Base-by-base conservation (phyloP, 306 rosid genomes). In the Prunus armeniaca region DNA sequence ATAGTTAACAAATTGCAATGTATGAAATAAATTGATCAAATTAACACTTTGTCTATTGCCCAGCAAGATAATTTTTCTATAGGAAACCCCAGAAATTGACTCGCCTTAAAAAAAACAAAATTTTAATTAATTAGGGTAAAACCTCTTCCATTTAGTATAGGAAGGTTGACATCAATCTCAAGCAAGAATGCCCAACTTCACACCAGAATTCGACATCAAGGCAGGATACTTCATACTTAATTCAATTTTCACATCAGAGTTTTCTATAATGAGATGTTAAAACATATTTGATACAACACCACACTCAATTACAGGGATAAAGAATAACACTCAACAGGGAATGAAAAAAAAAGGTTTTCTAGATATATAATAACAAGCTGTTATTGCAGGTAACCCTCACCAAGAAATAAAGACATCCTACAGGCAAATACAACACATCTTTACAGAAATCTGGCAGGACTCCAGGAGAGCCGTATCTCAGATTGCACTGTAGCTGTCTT, bases 401-500 rank as follows among this genome's bases (percentile, higher is more conserved):
- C 61, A 56, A 57, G 66, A 58, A 18, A 43, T 15, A 38, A 14
- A 72, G 22, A 38, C 27, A 45, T 13, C 22, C 43, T 57, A 34
- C 17, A 15, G 28, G 60, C 17, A 62, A 67, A 52, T 73, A 25
- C n/a, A 38, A 78, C 57, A 32, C 68, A 30, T 63, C 75, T 86
- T 80, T 78, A 78, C 87, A 88, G 45, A 28, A 72, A 74, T 18
- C 62, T 24, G 76, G 64, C 78, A 72, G 57, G 47, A 61, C 46
- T 72, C 49, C 12, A 52, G n/a, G n/a, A 51, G 69, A 67, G 78
- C 65, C 50, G 62, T 28, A 56, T 65, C 72, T 93, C 87, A 91
- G 71, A 91, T 72, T 6, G 49, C 58, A 27, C 84, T 70, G 85
- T 93, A 93, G 73, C 74, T 78, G 70, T 89, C 86, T 1, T 84